Base-by-base conservation (phyloP, 805 yeast genomes). In the Saccharomycopsis olivae region DNA sequence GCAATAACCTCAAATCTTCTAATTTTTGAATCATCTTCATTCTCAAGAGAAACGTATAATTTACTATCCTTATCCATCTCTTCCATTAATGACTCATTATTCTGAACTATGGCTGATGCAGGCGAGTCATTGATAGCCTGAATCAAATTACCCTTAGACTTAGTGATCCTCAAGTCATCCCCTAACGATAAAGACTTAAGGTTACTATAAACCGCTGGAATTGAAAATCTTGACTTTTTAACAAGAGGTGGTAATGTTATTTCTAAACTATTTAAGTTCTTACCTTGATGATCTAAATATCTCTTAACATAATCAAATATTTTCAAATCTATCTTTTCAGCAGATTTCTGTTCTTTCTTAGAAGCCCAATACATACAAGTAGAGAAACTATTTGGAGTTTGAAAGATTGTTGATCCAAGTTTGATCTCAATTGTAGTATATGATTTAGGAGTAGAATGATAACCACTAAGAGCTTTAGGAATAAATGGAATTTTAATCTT, bases 1-100 rank as follows among this genome's bases (percentile, higher is more conserved):
- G 71, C 73, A 31, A 65, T 61, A n/a, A 66, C 67, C 49, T 66
- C 62, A 49, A 53, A 64, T 37, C 57, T 51, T 38, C 47, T 44
- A 3, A 17, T 29, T 17, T 34, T 33, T 3, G 8, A 28, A 10
- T 29, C 15, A 3, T 25, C 37, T 18, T 36, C 27, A 5, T 33
- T 31, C 27, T 36, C 29, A 3, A 45, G 6, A 1, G 27, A 27
- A 8, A 40, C 48, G 28, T 16, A 45, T 24, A 45, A 28, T 27
- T 27, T 36, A n/a, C 36, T 32, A 13, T 42, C 46, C 25, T 42
- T 41, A 35, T 34, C 38, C 41, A 45, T 36, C 17, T 16, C 16
- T 3, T 15, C 29, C 48, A 45, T 42, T 10, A 45, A 20, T 11
- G 21, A 3, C 15, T 23, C 19, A 35, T 42, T 39, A 16, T 40